These are phyloP conservation scores for Pyrenochaeta sp. DNA, from an alignment of 2,329 filamentous ascomycete genomes.

Conservation along the genomic window DNA sequence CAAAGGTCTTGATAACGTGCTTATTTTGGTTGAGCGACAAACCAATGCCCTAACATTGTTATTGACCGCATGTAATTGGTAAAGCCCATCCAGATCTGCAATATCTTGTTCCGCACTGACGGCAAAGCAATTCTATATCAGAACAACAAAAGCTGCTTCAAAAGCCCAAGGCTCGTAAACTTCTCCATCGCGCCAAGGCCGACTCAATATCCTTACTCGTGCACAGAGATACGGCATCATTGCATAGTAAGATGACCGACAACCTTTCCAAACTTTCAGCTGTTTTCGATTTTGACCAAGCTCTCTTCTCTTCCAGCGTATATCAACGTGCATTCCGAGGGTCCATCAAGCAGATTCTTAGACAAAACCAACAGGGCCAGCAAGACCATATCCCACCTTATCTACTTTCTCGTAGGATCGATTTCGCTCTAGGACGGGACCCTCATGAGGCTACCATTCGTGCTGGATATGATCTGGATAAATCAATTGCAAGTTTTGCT, in stretches of 20 bases:
- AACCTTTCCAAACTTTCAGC: conserved; percentile 21
- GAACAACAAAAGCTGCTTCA: conserved; percentile 15
- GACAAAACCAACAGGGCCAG: not conserved
- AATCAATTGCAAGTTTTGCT: too few relatives aligned
- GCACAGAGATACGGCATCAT: conserved; percentile 12
- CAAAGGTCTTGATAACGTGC: conserved; percentile 9
- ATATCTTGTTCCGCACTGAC: conserved; percentile 7
- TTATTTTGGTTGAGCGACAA: conserved; percentile 22
- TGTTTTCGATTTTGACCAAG: conserved; percentile 18
- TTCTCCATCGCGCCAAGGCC: conserved; percentile 5
- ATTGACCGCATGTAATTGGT: conserved; percentile 25
- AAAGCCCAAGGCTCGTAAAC: conserved; percentile 9
- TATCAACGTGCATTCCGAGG: conserved; percentile 11
- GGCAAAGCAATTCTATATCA: conserved; percentile 9
- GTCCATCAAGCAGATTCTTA: conserved; percentile 9
- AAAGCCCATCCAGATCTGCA: conserved; percentile 5
- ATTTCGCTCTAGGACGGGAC: too few relatives aligned
- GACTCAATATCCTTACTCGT: conserved; percentile 19
- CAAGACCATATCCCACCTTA: too few relatives aligned
- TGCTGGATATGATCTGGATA: too few relatives aligned
- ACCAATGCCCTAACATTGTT: conserved; percentile 20
- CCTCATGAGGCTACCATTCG: too few relatives aligned
- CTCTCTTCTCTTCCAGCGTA: conserved; percentile 12
- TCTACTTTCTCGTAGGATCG: not conserved
- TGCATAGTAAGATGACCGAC: conserved; percentile 9